Conservation (phyloP, 2,329 filamentous ascomycete species). For the Zasmidium cellare region DNA sequence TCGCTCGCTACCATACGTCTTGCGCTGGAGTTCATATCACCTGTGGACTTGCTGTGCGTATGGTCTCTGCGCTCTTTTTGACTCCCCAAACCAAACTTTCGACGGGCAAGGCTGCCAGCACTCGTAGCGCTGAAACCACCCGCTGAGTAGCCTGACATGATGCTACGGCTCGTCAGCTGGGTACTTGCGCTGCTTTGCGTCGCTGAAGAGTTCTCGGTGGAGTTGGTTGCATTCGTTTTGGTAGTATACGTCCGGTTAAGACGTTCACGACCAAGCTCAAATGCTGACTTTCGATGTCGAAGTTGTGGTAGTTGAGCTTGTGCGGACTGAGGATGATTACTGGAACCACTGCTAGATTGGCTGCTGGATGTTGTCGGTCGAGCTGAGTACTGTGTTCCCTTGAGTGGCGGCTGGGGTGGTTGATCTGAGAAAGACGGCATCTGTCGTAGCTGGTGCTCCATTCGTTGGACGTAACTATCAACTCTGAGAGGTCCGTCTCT, state of each 20-base stretch:
- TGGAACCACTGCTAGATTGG: constrained; percentile 28
- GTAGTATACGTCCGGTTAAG: constrained; percentile 82
- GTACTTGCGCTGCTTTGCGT: constrained; percentile 71
- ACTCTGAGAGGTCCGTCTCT: constrained; percentile 65
- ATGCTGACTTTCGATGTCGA: constrained; percentile 70
- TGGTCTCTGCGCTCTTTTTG: constrained; percentile 28
- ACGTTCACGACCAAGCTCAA: constrained; percentile 68
- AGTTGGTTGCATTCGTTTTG: constrained; percentile 80
- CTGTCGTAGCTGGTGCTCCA: constrained; percentile 78
- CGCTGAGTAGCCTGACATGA: constrained; percentile 93
- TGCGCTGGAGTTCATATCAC: constrained; percentile 30
- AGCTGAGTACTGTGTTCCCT: constrained; percentile 28
- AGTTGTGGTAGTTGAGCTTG: constrained; percentile 42
- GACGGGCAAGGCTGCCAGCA: constrained; percentile 85
- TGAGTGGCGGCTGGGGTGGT: constrained; percentile 33
- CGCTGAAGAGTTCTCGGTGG: constrained; percentile 55
- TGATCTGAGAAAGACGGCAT: constrained; percentile 59
- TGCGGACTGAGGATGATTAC: constrained; percentile 37
- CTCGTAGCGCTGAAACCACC: constrained; percentile 92
- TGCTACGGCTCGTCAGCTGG: constrained; percentile 74
- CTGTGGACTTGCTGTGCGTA: constrained; percentile 24
- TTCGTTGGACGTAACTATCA: constrained; percentile 83
- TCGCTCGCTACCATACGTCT: constrained; percentile 57
- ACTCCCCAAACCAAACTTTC: constrained; percentile 56
- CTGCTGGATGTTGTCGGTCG: constrained; percentile 31